Base-by-base conservation (phyloP, 345 rosid species). In the Odontarrhena argentea region DNA sequence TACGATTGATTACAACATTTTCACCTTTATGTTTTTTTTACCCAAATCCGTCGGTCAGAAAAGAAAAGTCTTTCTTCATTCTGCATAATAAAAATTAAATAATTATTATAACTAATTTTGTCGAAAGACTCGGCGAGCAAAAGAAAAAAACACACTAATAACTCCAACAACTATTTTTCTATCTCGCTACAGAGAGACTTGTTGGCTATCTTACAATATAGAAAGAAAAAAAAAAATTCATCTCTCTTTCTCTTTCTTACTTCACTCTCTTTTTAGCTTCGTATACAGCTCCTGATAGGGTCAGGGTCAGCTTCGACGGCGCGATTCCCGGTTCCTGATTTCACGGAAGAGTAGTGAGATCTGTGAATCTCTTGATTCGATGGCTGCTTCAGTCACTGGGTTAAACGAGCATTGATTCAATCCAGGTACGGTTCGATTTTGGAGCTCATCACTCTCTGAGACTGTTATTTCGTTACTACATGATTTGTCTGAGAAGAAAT, bases 301-400 rank as follows among this genome's bases (percentile, higher is more conserved):
- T 73, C 77, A 59, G 65, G 67, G 67, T 73, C 77, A 59, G 65
- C 77, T 50, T 73, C 77, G 63, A 44, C 72, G 62, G 56, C 77
- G 72, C 57, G 56, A 67, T 66, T 73, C 61, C 26, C 55, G 77
- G 48, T 67, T 56, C 67, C 72, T 4, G 71, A 65, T 66, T 59
- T 51, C 2, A 59, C 67, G 72, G 65, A 58, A 4, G 71, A 12
- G 49, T 51, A 44, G 62, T 40, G 72, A 73, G n/a, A 42, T 52
- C 71, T 73, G 41, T 32, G 36, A 32, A 11, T 57, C 13, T 68
- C 4, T 11, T 18, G 30, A 1, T 24, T 11, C 58, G 0, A 55
- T 71, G 45, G 25, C 6, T 72, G 45, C 65, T 65, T 8, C 37
- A 15, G n/a, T 26, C 25, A 36, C 48, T 46, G 18, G 14, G 30